Conservation (phyloP, 2,329 filamentous ascomycete species). For the Neopestalotiopsis sp. region DNA sequence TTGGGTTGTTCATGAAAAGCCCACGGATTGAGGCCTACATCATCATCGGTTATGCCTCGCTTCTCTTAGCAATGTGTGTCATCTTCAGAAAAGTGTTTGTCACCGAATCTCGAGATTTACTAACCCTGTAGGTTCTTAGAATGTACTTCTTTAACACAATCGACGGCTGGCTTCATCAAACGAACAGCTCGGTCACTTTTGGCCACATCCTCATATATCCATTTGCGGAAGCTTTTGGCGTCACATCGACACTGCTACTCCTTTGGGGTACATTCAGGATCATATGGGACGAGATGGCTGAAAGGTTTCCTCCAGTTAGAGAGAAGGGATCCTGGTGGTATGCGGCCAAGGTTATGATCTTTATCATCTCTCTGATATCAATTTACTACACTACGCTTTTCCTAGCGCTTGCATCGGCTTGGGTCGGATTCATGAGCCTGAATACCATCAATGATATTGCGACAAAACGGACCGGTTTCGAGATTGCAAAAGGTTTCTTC, state of each 20-base stretch:
- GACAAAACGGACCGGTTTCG: constrained; percentile 24
- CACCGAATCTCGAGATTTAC: too few relatives aligned
- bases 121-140: not conserved
- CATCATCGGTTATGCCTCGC: not conserved
- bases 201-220: constrained; percentile 25
- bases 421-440: constrained; percentile 27
- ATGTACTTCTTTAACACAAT: constrained; percentile 1
- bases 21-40: not conserved
- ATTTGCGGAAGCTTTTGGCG: constrained; percentile 20
- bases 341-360: constrained; percentile 22
- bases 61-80: constrained; percentile 21
- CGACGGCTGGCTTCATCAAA: constrained; percentile 27
- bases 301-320: constrained; percentile 10
- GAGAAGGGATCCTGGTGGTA: constrained; percentile 8
- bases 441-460: constrained; percentile 28
- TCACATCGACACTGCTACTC: constrained; percentile 23
- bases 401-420: constrained; percentile 23
- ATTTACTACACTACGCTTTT: constrained; percentile 24
- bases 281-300: constrained; percentile 24
- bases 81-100: not conserved
- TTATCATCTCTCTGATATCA: constrained; percentile 23
- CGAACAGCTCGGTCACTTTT: constrained; percentile 12
- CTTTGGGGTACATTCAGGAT: constrained; percentile 27
- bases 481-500: constrained; percentile 24
- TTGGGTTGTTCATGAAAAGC: not conserved